Evolutionary conservation across 768 basidiomycete species (phyloP), one percentile per base, ranked within the genome.

Genomic region (Chalciporus piperatus): DNA sequence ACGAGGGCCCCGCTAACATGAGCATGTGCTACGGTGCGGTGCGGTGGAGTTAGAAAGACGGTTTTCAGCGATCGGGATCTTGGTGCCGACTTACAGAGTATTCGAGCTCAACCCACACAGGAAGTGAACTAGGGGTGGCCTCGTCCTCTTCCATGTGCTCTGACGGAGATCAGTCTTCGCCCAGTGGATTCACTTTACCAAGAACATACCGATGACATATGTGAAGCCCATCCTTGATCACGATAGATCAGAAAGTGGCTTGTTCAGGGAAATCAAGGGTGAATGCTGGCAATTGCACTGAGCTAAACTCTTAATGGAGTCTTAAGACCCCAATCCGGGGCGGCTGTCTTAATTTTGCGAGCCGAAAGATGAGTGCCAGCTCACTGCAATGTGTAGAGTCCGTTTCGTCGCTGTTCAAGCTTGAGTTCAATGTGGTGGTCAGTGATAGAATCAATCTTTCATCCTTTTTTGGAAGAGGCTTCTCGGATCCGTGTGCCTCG

Each of bases 141-240:
- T 94, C 94, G 65, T 98, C 95, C 45, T 94, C 92, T 66, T 98
- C 95, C 88, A 98, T 93, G 64, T 95, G 92, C 58, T 95, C 93
- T 92, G 51, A 35, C 5, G 20, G 37, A 4, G 17, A 47, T 47
- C n/a, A 47, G 46, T 16, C 25, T 11, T 41, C 35, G 41, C 14
- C 41, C 22, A 12, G 33, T 17, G 27, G 23, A 9, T 12, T 16
- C 10, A 32, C 16, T 2, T 28, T 25, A 14, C 19, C 22, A 8
- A n/a, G 30, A 33, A 59, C 69, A 45, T 43, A 82, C 83, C 84
- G 45, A 85, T 84, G 45, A 81, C 78, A 65, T 82, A 86, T 51
- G 72, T 70, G 58, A 75, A 76, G 5, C 66, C 62, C 79, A 80
- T 81, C 45, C 30, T 32, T 25, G 28, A 17, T 27, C 6, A 32